A percentile compares a stretch with the other conserved stretches of the same genome.
These are phyloP conservation scores for Yarrowia osloensis DNA, from an alignment of 805 yeast species.

Conservation along the genomic window DNA sequence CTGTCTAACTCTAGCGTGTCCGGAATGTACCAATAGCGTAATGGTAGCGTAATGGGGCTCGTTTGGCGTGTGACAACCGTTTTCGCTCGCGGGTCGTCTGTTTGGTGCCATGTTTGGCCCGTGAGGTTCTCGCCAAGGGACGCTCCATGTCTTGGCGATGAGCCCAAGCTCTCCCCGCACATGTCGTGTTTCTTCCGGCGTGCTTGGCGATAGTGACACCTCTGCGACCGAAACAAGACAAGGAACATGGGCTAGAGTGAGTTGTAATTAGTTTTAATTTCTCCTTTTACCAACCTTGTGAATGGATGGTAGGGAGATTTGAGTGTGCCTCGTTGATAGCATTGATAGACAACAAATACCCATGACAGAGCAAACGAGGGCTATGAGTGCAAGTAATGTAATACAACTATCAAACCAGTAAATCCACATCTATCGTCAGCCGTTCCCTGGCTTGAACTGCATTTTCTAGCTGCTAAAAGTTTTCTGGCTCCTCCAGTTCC, in stretches of 20 bases:
- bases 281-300: conserved; percentile 3
- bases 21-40: conserved; percentile 3
- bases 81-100: background rate
- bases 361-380: too few relatives aligned
- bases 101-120: background rate
- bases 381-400: too few relatives aligned
- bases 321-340: too few relatives aligned
- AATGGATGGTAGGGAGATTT: background rate
- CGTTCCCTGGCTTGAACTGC: background rate
- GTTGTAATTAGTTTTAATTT: background rate
- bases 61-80: background rate
- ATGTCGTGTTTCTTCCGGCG: background rate
- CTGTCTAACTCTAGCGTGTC: conserved; percentile 1
- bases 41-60: background rate
- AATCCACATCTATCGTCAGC: too few relatives aligned
- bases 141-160: background rate
- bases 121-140: background rate
- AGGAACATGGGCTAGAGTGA: background rate
- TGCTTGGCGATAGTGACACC: conserved; percentile 5
- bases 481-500: too few relatives aligned
- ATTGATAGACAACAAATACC: background rate
- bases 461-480: background rate
- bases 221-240: background rate
- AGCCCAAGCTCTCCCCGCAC: conserved; percentile 9
- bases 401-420: too few relatives aligned